Evolutionary conservation across 805 yeast species (phyloP), one percentile per base, ranked within the genome.

Genomic region (Pichia kluyveri): DNA sequence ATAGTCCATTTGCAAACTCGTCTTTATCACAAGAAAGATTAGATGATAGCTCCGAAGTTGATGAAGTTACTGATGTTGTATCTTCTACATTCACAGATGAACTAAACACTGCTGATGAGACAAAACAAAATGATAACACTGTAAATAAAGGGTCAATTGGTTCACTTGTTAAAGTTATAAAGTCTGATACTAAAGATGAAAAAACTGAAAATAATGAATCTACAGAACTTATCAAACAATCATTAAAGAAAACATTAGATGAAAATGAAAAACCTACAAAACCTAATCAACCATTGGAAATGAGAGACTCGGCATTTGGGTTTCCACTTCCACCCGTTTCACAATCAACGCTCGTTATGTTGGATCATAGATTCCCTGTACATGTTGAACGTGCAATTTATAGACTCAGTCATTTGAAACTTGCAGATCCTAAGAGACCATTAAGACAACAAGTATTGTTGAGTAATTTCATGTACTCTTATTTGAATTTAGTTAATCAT

Each of bases 391-490:
- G 99, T 39, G 99, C 99, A 0, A 86, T 93, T 45, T 93, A 93
- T 65, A 71, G 99, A 48, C 71, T 93, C 48, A 86, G 96, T 46
- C 99, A 93, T 66, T 69, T 93, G 62, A 93, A 93, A 64, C 72
- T 93, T 54, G 96, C 98, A 27, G 95, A 93, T 65, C 91, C 98
- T 1, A 85, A 88, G 60, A 72, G 98, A 50, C 93, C 95, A 30
- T 69, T 93, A 52, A 75, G 89, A 38, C 97, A 93, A 63, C 99
- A 93, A 63, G 99, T 93, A 1, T 65, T 93, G 44, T 68, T 93
- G 54, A 87, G 96, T 50, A 93, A 93, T 63, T 93, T 93, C 76
- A 93, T 93, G 99, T 93, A 93, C 62, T 91, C 97, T 0, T 93
- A 93, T 66, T 75, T 93, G 71, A 91, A 93, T 61, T 71, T 93